Base-by-base conservation (phyloP, 352 stramenopile species). In the Phytophthora niederhauseri region DNA sequence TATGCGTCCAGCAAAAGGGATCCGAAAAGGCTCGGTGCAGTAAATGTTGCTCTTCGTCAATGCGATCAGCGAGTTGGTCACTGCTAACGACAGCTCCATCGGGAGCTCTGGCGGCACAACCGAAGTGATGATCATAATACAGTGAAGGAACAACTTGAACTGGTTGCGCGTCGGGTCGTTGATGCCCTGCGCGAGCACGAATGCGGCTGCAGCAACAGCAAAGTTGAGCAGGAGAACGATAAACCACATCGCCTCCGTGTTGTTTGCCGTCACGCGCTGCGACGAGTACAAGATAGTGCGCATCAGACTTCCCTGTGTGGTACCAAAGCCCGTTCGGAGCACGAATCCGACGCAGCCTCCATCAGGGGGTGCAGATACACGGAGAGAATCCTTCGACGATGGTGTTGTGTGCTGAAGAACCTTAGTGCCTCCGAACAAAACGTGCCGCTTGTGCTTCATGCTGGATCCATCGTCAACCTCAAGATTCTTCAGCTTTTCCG, bases 71-170 rank as follows among this genome's bases (percentile, higher is more conserved):
- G 95, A 98, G 64, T 96, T 98, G 60, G 98, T 99, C 17, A 99
- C 97, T 19, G 97, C 97, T 67, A 99, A 91, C 48, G 88, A 93
- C 15, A 99, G 89, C 76, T 99, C 96, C 96, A 99, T 99, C 4
- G 98, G 98, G 30, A 99, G 87, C 75, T 99, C 97, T 4, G 97
- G 97, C 5, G 98, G 98, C 43, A 99, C 98, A 5, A 99, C 98
- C 48, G 89, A 98, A 41, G 98, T 99, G 68, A 99, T 94, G 62
- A 99, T 99, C 66, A 99, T 97, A 41, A 99, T 91, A 68, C 98
- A 99, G 62, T 99, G 97, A 20, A 99, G 82, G 26, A 98, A 75
- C 0, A 99, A 81, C 70, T 99, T 98, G 71, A 98, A 99, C 45
- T 94, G 92, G 73, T 96, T 98, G 68, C 98, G 96, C n/a, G 85